These are phyloP conservation scores for Sonneratia alba DNA, from an alignment of 345 rosid species.

Conservation along the genomic window DNA sequence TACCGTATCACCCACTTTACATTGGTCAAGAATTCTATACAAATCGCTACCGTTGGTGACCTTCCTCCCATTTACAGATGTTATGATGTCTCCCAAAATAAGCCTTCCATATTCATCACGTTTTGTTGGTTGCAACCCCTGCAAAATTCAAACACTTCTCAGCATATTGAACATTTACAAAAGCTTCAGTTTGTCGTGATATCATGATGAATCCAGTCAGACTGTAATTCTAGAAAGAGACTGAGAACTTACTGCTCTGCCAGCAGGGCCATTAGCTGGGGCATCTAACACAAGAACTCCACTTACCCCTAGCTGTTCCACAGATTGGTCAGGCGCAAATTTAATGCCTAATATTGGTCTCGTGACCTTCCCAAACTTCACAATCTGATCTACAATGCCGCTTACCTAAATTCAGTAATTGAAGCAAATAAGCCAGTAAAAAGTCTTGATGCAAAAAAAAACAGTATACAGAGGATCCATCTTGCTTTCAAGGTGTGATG, in stretches of 20 bases:
- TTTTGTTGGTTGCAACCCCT: slow-evolving; percentile 78
- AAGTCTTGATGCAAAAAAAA: too few species aligned
- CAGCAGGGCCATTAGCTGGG: slow-evolving; percentile 87
- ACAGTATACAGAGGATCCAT: neutral
- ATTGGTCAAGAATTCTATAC: slow-evolving; percentile 87
- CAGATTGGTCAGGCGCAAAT: slow-evolving; percentile 97
- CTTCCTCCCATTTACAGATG: slow-evolving; percentile 70
- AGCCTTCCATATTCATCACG: slow-evolving; percentile 88
- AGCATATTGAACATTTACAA: neutral
- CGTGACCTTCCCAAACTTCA: slow-evolving; percentile 78
- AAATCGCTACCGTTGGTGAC: slow-evolving; percentile 78
- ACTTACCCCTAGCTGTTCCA: slow-evolving; percentile 86
- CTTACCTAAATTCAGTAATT: slow-evolving; percentile 44
- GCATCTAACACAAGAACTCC: slow-evolving; percentile 99
- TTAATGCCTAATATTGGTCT: slow-evolving; percentile 91
- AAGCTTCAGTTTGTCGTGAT: neutral
- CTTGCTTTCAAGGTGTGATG: neutral
- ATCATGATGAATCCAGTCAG: neutral
- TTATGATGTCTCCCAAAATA: slow-evolving; percentile 84
- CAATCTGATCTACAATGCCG: slow-evolving; percentile 89
- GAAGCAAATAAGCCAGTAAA: neutral
- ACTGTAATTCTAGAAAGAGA: slow-evolving; percentile 4
- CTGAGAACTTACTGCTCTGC: slow-evolving; percentile 71
- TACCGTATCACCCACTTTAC: slow-evolving; percentile 85
- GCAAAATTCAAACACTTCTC: slow-evolving; percentile 12